phyloP scores from a whole-genome alignment of 2,329 filamentous ascomycete genomes.

The Aspergillus candidus region DNA sequence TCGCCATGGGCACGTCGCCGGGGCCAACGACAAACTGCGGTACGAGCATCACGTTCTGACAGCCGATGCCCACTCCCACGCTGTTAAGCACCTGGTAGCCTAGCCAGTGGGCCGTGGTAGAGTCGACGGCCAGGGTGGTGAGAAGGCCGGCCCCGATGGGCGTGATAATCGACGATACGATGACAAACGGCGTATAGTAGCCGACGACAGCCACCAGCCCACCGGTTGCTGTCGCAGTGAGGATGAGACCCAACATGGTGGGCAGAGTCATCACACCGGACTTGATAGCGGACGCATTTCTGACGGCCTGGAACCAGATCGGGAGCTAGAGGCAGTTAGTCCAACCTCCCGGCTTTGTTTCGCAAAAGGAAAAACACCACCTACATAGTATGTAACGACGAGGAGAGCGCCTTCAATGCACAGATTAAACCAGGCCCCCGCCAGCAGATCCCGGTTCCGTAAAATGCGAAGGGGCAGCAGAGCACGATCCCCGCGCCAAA shows the following conservation, averaged over 20 bases:
- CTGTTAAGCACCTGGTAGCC: constrained; percentile 35
- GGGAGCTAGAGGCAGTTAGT: constrained; percentile 31
- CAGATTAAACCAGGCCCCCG: constrained; percentile 36
- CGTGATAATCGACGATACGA: constrained; percentile 26
- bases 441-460: constrained; percentile 40
- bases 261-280: constrained; percentile 37
- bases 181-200: constrained; percentile 38
- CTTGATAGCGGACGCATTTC: constrained; percentile 26
- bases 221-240: constrained; percentile 28
- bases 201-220: constrained; percentile 27
- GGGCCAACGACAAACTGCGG: constrained; percentile 28
- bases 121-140: constrained; percentile 29
- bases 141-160: constrained; percentile 32
- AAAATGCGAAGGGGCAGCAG: constrained; percentile 42
- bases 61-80: constrained; percentile 30
- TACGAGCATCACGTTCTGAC: constrained; percentile 32
- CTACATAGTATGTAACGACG: constrained; percentile 41
- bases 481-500: constrained; percentile 36
- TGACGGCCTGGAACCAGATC: constrained; percentile 40
- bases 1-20: constrained; percentile 31
- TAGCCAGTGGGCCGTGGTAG: constrained; percentile 31
- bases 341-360: not conserved
- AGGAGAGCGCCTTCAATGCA: constrained; percentile 41
- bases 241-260: constrained; percentile 26
- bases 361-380: not conserved